Conservation (phyloP, 2,329 filamentous ascomycete species). For the Cryphonectria carpinicola region DNA sequence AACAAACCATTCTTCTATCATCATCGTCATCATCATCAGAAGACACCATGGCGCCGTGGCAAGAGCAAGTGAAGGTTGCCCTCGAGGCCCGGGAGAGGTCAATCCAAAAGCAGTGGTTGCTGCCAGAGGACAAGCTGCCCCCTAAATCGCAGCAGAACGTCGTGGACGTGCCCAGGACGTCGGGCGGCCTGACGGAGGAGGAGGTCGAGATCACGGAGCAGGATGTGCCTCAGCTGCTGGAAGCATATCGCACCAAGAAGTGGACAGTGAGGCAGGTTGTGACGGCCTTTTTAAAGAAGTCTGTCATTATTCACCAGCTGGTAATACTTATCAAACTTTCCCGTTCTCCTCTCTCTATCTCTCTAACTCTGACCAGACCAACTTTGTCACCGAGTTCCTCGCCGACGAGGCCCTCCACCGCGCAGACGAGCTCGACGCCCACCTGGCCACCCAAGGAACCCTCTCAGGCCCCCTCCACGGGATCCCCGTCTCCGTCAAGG, state of each 20-base stretch:
- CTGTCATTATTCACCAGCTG: conserved; percentile 52
- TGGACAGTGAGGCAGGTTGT: conserved; percentile 43
- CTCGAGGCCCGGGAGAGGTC: conserved; percentile 40
- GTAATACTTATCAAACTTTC: no score
- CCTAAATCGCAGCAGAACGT: conserved; percentile 34
- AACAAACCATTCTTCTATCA: not conserved
- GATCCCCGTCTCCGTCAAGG: conserved; percentile 34
- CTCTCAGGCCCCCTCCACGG: conserved; percentile 54
- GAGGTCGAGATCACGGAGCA: conserved; percentile 46
- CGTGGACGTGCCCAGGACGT: conserved; percentile 32
- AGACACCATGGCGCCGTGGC: conserved; percentile 33
- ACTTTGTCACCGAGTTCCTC: conserved; percentile 38
- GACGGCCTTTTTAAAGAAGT: conserved; percentile 53
- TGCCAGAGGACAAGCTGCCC: conserved; percentile 37
- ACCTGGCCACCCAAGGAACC: conserved; percentile 40
- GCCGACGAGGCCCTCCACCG: conserved; percentile 45
- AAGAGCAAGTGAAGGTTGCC: conserved; percentile 39
- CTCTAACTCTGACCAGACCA: conserved; percentile 19
- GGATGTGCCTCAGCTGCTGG: conserved; percentile 38
- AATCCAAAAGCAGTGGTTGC: conserved; percentile 40
- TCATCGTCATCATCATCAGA: not conserved
- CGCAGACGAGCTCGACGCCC: conserved; percentile 46
- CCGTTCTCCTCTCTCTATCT: not conserved
- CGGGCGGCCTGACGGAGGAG: conserved; percentile 38
- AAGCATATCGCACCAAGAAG: conserved; percentile 30